Base-by-base conservation (phyloP, 108 stramenopile species). In the Cyclotella atomus region DNA sequence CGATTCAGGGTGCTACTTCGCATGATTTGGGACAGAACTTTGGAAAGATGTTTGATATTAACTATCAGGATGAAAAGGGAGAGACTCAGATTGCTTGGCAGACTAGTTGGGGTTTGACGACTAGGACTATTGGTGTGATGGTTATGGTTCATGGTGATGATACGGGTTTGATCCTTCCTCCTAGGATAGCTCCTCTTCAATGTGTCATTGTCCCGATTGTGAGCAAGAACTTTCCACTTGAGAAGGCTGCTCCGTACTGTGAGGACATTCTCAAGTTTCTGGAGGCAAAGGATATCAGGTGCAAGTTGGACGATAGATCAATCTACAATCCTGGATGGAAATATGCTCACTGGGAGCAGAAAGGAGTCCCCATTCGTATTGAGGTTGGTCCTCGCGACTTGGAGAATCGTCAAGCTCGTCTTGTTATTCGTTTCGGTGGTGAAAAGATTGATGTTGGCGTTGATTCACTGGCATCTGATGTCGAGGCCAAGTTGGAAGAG, bases 311-410 rank as follows among this genome's bases (percentile, higher is more conserved):
- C 73, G 94, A 94, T 83, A 88, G 99, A 23, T 59, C 56, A 54
- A 92, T 98, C 80, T 97, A 99, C 87, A 98, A 96, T 49, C 97
- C 98, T 34, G 99, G 98, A 20, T 99, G 98, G 98, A 99, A 99
- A 85, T 99, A 97, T 82, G 96, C 97, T 67, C 98, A 99, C 70
- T 99, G 98, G 98, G 99, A 99, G 83, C 98, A 98, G 79, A 99
- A 99, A 84, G 99, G 98, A 65, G 99, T 99, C 54, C 99, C 99
- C 56, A 83, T 99, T 49, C 96, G 99, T 43, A 81, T 99, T 56
- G 99, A 99, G 72, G 93, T 99, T 29, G 99, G 99, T 19, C 98
- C 98, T 14, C 89, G 93, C 41, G 99, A 99, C 75, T 69, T 98
- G 55, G 96, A 97, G 66, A 82, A 91, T 21, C 86, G 85, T 27